Evolutionary conservation across 2,329 filamentous ascomycete species (phyloP).

Genomic region (Arthrobotrys sphaeroides): DNA sequence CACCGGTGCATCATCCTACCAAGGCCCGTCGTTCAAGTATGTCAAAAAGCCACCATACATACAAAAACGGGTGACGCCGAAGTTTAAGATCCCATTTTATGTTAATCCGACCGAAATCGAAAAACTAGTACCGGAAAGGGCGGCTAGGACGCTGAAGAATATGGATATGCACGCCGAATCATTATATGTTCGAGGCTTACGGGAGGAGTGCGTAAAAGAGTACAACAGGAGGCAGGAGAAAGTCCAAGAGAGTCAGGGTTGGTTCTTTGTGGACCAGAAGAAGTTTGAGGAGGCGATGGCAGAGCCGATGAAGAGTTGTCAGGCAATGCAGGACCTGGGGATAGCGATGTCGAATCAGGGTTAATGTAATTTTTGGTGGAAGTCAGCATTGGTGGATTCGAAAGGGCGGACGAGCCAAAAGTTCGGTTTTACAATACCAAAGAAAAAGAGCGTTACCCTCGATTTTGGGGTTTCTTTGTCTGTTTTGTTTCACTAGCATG

Average conservation of each 20-base stretch:
- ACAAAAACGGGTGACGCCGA: constrained; percentile 74
- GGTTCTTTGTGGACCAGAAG: constrained; percentile 82
- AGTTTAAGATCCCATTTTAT: constrained; percentile 81
- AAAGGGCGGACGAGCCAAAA: constrained; percentile 6
- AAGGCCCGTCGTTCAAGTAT: constrained; percentile 78
- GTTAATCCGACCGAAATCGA: constrained; percentile 81
- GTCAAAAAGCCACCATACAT: constrained; percentile 77
- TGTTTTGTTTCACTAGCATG: background rate
- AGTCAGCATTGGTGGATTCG: background rate
- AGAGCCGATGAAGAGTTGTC: constrained; percentile 67
- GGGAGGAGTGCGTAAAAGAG: constrained; percentile 79
- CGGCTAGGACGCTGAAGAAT: constrained; percentile 65
- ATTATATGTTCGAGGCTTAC: constrained; percentile 74
- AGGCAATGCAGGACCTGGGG: constrained; percentile 55
- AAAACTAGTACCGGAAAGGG: constrained; percentile 73
- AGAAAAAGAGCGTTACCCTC: constrained; percentile 18
- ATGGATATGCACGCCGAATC: constrained; percentile 82
- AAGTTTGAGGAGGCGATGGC: constrained; percentile 76
- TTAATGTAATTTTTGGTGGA: constrained; percentile 31
- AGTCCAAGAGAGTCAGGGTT: constrained; percentile 81
- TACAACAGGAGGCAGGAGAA: constrained; percentile 71
- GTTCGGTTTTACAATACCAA: constrained; percentile 22
- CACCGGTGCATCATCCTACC: constrained; percentile 62
- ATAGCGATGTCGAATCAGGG: no score
- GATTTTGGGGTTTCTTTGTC: background rate